Percentiles rank a stretch among this genome's conserved stretches.
These are phyloP conservation scores for Asterella californica DNA, from an alignment of 225 moss, liverwort and hornwort genomes.

Conservation along the genomic window DNA sequence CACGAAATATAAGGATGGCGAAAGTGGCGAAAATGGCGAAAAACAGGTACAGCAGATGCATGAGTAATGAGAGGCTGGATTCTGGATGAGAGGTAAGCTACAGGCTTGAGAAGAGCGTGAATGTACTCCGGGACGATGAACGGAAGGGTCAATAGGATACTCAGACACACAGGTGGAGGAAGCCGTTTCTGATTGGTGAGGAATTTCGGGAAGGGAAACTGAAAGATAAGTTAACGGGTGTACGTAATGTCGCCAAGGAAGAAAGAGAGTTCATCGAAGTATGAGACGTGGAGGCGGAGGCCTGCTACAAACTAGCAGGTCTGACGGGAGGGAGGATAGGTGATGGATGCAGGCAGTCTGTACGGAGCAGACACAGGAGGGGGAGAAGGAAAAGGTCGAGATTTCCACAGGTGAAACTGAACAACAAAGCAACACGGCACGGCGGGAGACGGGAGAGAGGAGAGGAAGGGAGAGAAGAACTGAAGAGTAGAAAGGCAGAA, in stretches of 20 bases:
- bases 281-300: background rate
- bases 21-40: background rate
- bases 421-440: background rate
- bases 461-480: background rate
- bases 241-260: background rate
- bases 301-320: background rate
- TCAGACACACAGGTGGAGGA: background rate
- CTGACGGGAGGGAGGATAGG: background rate
- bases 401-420: background rate
- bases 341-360: conserved; percentile 9
- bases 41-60: background rate
- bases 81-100: background rate
- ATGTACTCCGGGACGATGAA: background rate
- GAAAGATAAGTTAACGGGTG: background rate
- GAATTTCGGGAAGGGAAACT: background rate
- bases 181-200: background rate
- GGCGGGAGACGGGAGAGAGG: background rate
- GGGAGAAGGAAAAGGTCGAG: background rate
- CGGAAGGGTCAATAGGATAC: conserved; percentile 5
- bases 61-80: background rate
- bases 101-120: background rate
- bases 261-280: background rate
- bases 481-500: background rate
- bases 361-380: conserved; percentile 9
- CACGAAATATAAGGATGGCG: background rate